These are phyloP conservation scores for Metschnikowia kofuensis DNA, from an alignment of 805 yeast species.

Conservation along the genomic window DNA sequence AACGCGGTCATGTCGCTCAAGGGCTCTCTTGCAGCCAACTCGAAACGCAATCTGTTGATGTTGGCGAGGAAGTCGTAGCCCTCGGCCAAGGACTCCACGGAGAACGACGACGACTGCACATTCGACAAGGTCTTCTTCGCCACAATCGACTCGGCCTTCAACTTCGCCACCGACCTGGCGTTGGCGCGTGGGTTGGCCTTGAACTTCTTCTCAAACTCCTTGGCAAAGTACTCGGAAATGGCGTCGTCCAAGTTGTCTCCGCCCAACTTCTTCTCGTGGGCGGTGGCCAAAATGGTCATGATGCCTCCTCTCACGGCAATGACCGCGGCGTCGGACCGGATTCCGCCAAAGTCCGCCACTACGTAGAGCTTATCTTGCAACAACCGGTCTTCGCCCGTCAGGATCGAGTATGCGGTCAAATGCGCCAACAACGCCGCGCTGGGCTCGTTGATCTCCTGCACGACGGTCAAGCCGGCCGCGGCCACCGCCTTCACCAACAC, in stretches of 20 bases:
- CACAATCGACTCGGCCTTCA: constrained; percentile 74
- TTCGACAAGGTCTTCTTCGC: constrained; percentile 91
- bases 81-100: constrained; percentile 91
- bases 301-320: constrained; percentile 92
- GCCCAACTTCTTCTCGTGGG: constrained; percentile 79
- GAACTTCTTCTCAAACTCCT: constrained; percentile 90
- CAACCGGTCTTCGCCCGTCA: constrained; percentile 39
- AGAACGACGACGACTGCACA: constrained; percentile 83
- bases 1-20: constrained; percentile 74
- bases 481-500: constrained; percentile 60
- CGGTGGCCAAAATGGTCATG: constrained; percentile 81
- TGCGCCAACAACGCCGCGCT: constrained; percentile 88
- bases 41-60: constrained; percentile 91
- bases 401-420: constrained; percentile 37
- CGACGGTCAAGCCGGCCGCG: constrained; percentile 72
- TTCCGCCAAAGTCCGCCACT: constrained; percentile 96
- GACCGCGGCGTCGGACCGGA: constrained; percentile 93
- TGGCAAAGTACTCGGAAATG: constrained; percentile 79
- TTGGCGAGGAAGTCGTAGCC: constrained; percentile 92
- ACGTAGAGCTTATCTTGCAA: constrained; percentile 72
- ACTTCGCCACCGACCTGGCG: constrained; percentile 84
- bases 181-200: constrained; percentile 75
- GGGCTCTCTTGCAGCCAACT: constrained; percentile 77
- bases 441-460: constrained; percentile 91
- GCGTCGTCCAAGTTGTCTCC: constrained; percentile 84